A percentile compares a stretch with the other conserved stretches of the same genome.
phyloP scores from a whole-genome alignment of 306 rosid species.

The Cyclanthera cordifolia region DNA sequence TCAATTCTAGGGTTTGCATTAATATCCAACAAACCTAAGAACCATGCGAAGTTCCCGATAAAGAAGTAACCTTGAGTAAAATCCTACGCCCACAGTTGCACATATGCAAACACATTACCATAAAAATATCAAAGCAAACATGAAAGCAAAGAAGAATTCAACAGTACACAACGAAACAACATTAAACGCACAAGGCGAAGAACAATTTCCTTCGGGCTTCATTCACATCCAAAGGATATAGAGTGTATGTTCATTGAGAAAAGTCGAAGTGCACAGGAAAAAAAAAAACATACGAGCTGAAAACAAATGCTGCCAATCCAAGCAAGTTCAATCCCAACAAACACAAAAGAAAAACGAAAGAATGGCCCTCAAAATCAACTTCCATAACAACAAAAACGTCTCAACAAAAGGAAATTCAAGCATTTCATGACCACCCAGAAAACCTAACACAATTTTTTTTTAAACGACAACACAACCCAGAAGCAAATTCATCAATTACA shows the following conservation, averaged over 20 bases:
- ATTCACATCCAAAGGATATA: no score
- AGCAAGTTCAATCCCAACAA: background rate
- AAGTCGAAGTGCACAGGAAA: no score
- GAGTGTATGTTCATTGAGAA: no score
- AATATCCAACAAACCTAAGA: background rate
- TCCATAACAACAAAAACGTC: conserved; percentile 2
- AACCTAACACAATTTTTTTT: background rate
- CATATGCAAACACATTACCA: background rate
- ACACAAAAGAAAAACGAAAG: background rate
- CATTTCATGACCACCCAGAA: conserved; percentile 3
- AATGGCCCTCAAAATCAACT: background rate
- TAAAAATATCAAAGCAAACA: background rate
- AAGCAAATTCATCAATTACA: background rate
- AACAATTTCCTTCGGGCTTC: no score
- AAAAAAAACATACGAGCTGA: no score
- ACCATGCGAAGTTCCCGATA: background rate
- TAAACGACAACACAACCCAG: background rate
- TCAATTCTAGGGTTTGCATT: background rate
- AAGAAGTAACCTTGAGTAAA: background rate
- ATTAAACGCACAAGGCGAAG: background rate
- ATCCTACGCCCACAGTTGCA: background rate
- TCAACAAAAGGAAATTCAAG: background rate
- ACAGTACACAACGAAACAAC: background rate
- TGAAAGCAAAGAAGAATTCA: background rate
- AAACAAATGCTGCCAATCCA: background rate